Evolutionary conservation across 495 filamentous ascomycete genomes (phyloP).

Genomic region (Saxophila tyrrhenica): DNA sequence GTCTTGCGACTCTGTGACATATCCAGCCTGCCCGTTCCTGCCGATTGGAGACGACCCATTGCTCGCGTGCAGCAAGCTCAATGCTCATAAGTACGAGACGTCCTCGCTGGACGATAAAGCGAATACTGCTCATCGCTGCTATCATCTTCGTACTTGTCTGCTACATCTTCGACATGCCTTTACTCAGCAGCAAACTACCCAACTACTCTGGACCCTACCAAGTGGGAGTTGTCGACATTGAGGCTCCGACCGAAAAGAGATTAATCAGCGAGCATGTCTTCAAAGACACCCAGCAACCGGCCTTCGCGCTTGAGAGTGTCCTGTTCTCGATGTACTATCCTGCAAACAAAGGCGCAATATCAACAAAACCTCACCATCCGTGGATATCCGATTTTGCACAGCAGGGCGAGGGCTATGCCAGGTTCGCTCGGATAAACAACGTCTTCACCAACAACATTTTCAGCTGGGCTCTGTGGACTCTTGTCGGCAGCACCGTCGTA

Average conservation of each 20-base stretch:
- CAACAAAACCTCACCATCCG: conserved; percentile 25
- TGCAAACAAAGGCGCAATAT: conserved; percentile 19
- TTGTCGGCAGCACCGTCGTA: conserved; percentile 35
- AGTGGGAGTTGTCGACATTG: conserved; percentile 39
- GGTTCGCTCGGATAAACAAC: conserved; percentile 35
- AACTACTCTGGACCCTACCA: conserved; percentile 37
- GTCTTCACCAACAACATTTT: conserved; percentile 31
- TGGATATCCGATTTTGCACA: conserved; percentile 41
- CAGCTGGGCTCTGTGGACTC: conserved; percentile 25
- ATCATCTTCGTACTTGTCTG: conserved; percentile 31
- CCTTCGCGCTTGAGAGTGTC: conserved; percentile 38
- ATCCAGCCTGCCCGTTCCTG: neutral
- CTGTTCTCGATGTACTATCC: conserved; percentile 43
- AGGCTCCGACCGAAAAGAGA: conserved; percentile 29
- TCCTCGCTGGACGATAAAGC: conserved; percentile 14
- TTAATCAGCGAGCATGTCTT: conserved; percentile 29
- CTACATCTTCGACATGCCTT: conserved; percentile 29
- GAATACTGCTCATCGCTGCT: conserved; percentile 16
- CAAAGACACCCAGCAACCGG: conserved; percentile 29
- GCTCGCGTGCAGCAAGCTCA: neutral
- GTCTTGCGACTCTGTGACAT: neutral
- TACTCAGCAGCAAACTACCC: conserved; percentile 36
- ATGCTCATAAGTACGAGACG: neutral
- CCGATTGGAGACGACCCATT: neutral
- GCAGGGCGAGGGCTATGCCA: conserved; percentile 40